Conservation (phyloP, 495 filamentous ascomycete species). For the Penicillium daleae region DNA sequence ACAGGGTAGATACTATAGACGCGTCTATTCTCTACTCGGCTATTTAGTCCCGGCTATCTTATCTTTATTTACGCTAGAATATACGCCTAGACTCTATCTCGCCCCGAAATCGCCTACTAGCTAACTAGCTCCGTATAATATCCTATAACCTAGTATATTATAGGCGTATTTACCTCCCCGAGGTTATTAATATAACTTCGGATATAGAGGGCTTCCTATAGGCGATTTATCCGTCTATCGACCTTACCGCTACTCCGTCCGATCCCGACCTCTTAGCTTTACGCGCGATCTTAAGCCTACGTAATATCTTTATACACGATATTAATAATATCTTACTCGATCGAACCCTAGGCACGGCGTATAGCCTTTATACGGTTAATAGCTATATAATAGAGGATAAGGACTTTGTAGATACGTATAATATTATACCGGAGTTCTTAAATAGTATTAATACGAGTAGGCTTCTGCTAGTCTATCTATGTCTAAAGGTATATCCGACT, state of each 20-base stretch:
- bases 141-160: background rate
- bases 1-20: background rate
- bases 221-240: background rate
- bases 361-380: background rate
- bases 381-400: constrained; percentile 1
- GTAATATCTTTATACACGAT: background rate
- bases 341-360: background rate
- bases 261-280: background rate
- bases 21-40: background rate
- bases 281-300: background rate
- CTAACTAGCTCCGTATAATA: background rate
- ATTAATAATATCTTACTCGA: background rate
- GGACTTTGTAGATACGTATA: background rate
- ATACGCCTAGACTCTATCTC: background rate
- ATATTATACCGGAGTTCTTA: background rate
- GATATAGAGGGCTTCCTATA: background rate
- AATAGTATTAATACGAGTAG: constrained; percentile 1
- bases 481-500: background rate
- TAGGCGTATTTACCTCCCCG: background rate
- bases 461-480: background rate
- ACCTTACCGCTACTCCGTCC: background rate
- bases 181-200: background rate
- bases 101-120: background rate
- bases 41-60: background rate
- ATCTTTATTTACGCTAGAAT: background rate